A percentile compares a stretch with the other conserved stretches of the same genome.
phyloP scores from a whole-genome alignment of 805 yeast genomes.

The Metschnikowia proteae region DNA sequence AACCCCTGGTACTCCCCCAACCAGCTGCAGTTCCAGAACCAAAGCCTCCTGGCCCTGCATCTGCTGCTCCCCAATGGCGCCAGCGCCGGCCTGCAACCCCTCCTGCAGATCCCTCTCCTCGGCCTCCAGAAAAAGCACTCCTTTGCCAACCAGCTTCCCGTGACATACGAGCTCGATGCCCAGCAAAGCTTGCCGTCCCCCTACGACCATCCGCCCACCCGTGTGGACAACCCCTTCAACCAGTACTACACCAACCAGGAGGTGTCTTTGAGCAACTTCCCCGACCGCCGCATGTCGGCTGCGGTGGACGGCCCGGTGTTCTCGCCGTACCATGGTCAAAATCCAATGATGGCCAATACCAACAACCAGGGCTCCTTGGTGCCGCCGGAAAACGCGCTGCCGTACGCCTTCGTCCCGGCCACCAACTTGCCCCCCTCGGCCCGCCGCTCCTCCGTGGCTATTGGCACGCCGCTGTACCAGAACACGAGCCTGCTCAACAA shows the following conservation, averaged over 20 bases:
- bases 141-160: constrained; percentile 46
- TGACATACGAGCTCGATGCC: constrained; percentile 45
- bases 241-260: constrained; percentile 40
- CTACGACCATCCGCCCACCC: constrained; percentile 40
- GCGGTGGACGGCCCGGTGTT: constrained; percentile 31
- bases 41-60: not conserved
- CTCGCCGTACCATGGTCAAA: constrained; percentile 15
- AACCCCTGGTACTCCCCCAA: constrained; percentile 41
- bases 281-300: constrained; percentile 37
- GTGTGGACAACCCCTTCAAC: constrained; percentile 44
- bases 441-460: constrained; percentile 18
- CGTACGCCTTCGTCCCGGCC: constrained; percentile 1
- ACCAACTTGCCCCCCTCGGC: constrained; percentile 8
- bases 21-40: constrained; percentile 14
- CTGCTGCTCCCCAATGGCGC: not conserved
- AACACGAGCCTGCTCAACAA: constrained; percentile 12
- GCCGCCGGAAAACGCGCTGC: not conserved
- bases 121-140: constrained; percentile 28
- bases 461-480: constrained; percentile 23
- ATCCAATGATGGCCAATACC: not conserved
- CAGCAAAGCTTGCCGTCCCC: constrained; percentile 25
- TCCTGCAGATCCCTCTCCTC: constrained; percentile 22
- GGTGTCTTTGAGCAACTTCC: constrained; percentile 24
- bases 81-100: not conserved
- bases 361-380: constrained; percentile 2